Evolutionary conservation across 2,329 filamentous ascomycete species (phyloP).

Genomic region (Scleromitrula shiraiana): DNA sequence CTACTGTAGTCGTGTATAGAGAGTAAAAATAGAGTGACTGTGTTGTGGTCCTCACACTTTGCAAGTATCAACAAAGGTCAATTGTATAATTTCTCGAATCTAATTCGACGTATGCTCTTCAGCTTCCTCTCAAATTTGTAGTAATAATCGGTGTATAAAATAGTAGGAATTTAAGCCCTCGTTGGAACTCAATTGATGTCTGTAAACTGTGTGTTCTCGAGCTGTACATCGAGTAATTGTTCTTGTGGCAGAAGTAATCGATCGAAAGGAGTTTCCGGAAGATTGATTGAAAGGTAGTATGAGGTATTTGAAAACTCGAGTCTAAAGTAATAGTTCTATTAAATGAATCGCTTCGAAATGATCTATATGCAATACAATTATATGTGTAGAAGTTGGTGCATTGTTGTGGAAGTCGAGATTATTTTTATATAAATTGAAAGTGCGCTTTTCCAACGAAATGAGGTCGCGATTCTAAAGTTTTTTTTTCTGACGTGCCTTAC

Average conservation of each 20-base stretch:
- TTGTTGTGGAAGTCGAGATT: not conserved
- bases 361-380: not conserved
- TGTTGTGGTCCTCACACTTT: too few relatives aligned
- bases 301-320: not conserved
- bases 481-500: not conserved
- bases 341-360: too few relatives aligned
- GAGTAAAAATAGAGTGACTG: too few relatives aligned
- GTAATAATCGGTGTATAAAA: slow-evolving; percentile 19
- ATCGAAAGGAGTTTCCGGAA: too few relatives aligned
- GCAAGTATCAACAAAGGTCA: too few relatives aligned
- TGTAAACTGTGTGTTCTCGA: slow-evolving; percentile 12
- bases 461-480: not conserved
- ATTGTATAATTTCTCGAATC: too few relatives aligned
- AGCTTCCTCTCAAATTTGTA: slow-evolving; percentile 7
- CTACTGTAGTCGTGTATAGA: too few relatives aligned
- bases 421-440: too few relatives aligned
- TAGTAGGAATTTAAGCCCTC: slow-evolving; percentile 20
- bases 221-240: slow-evolving; percentile 18
- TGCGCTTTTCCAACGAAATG: not conserved
- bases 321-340: too few relatives aligned
- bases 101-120: slow-evolving; percentile 10
- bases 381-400: not conserved
- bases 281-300: too few relatives aligned
- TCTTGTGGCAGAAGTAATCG: too few relatives aligned
- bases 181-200: slow-evolving; percentile 19